Conservation (phyloP, 441 rosid genomes). For the California macrophylla region DNA sequence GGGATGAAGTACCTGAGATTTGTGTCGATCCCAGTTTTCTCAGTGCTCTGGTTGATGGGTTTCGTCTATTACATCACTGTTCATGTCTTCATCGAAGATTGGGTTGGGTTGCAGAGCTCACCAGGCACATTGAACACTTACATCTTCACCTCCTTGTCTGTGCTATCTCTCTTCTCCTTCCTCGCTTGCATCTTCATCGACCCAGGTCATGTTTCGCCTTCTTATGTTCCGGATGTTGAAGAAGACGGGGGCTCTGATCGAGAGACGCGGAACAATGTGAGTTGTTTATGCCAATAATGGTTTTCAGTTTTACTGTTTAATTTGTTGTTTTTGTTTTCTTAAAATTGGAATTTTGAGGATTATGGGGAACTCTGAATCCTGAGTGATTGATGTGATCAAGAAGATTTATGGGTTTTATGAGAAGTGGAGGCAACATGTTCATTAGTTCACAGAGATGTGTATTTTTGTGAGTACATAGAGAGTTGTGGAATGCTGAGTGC, state of each 20-base stretch:
- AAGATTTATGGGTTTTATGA: neutral
- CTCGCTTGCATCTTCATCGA: constrained; percentile 41
- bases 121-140: constrained; percentile 44
- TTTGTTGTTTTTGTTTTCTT: neutral
- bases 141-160: constrained; percentile 42
- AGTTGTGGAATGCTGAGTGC: neutral
- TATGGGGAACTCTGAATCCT: neutral
- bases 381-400: neutral
- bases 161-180: constrained; percentile 46
- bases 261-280: constrained; percentile 37
- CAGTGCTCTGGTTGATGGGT: constrained; percentile 44
- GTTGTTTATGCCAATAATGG: constrained; percentile 8
- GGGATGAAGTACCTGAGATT: constrained; percentile 48
- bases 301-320: neutral
- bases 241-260: constrained; percentile 28
- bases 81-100: constrained; percentile 49
- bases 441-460: neutral
- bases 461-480: neutral
- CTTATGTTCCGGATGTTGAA: constrained; percentile 67
- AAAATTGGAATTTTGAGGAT: neutral
- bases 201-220: constrained; percentile 62
- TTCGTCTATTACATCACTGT: constrained; percentile 52
- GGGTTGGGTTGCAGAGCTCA: constrained; percentile 59
- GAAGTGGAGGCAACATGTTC: neutral
- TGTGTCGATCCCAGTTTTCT: constrained; percentile 44